Evolutionary conservation across 371 early-diverging fungal genomes (phyloP), one percentile per base, ranked within the genome.

Genomic region (Lichtheimia corymbifera): DNA sequence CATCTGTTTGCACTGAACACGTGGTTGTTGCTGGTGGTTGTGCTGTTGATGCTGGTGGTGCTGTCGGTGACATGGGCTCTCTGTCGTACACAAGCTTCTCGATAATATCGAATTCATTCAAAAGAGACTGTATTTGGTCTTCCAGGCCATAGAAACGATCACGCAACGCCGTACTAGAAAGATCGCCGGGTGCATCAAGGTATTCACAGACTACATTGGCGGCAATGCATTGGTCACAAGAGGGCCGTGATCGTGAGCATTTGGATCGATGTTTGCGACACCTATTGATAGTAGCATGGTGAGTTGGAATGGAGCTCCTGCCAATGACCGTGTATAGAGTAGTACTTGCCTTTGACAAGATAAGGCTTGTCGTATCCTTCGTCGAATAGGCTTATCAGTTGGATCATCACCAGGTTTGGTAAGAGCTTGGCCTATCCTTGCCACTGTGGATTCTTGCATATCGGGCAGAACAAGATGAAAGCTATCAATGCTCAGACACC

Each of bases 261-360:
- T 72, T 76, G 20, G 80, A 79, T 20, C 80, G 65, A 50, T 79
- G 72, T 53, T 71, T 73, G 40, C 80, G 74, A 53, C 80, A 79
- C 47, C 80, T 79, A 9, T 43, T 51, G 24, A 17, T 3, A 30
- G 17, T 24, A 40, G 20, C 41, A 53, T 45, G 5, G 18, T 43
- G 5, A 12, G 15, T 35, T 35, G 13, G 13, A n/a, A 45, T 44
- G 24, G 4, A 7, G n/a, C 27, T 20, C 22, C 5, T n/a, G 15
- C 14, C 28, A 28, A 59, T 17, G 7, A 5, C 18, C 17, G 9
- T 44, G 12, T 51, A n/a, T 44, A 54, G 20, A 14, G 42, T 42
- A 14, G 42, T 42, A 18, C 47, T 35, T 71, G 68, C 79, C 79
- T 73, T 67, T 76, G 79, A 59, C 79, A 79, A 13, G 79, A 79